Percentiles rank a stretch among this genome's conserved stretches.
These are phyloP conservation scores for Odonthalia washingtoniensis DNA, from an alignment of 31 red algal species.

Conservation along the genomic window DNA sequence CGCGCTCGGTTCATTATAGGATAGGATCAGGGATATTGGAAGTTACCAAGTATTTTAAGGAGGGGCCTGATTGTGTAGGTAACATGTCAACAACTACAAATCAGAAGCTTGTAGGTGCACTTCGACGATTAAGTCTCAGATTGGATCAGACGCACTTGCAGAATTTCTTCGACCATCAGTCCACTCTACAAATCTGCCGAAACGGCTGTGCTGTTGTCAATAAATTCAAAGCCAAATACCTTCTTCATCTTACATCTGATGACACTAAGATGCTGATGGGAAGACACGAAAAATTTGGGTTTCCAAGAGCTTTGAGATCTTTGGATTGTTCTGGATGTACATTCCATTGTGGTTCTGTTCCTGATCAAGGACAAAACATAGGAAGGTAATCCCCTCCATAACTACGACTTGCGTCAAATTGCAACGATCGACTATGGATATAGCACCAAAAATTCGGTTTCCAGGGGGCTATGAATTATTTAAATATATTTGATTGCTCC, in stretches of 20 bases:
- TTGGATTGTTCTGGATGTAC: conserved; percentile 21
- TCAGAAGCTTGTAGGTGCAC: conserved; percentile 35
- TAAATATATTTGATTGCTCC: conserved; percentile 27
- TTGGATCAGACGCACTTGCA: conserved; percentile 18
- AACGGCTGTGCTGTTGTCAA: background rate
- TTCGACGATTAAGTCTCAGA: conserved; percentile 15
- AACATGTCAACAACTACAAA: conserved; percentile 37
- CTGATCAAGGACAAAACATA: conserved; percentile 4
- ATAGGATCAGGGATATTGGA: background rate
- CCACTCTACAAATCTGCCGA: background rate
- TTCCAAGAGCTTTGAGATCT: conserved; percentile 12
- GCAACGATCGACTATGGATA: conserved; percentile 20
- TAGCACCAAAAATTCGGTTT: conserved; percentile 41
- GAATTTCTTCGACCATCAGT: conserved; percentile 6
- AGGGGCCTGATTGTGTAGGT: conserved; percentile 25
- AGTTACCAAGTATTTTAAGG: conserved; percentile 25
- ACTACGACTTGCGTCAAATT: background rate
- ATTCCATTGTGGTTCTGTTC: background rate
- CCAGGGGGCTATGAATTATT: conserved; percentile 30
- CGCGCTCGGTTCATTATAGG: conserved; percentile 4
- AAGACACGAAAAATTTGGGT: background rate
- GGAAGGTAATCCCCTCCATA: conserved; percentile 7
- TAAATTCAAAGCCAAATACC: conserved; percentile 27
- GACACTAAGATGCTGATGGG: conserved; percentile 20
- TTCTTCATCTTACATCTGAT: background rate